These are phyloP conservation scores for Sapria himalayana DNA, from an alignment of 345 rosid species.

Conservation along the genomic window DNA sequence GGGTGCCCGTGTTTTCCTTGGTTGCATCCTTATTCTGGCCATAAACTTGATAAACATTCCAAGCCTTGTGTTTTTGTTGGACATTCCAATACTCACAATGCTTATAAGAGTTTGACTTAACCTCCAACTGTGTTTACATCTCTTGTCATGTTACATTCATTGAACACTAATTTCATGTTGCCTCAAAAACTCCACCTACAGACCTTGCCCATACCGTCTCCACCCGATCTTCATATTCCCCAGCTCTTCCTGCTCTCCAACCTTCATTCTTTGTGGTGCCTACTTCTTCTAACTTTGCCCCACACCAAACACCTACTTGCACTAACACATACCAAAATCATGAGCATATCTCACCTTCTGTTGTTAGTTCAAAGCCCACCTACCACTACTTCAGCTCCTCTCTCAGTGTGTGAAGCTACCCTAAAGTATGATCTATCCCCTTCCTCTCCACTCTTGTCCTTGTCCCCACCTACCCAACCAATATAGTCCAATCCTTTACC, in stretches of 20 bases:
- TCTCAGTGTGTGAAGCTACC: too few relatives aligned
- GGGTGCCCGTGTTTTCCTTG: slow-evolving; percentile 1
- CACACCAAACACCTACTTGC: too few relatives aligned
- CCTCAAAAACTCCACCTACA: neutral
- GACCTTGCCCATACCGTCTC: neutral
- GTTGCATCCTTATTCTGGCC: neutral
- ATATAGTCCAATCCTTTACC: too few relatives aligned
- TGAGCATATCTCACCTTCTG: too few relatives aligned
- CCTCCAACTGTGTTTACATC: neutral
- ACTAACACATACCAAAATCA: too few relatives aligned
- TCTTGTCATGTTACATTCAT: neutral
- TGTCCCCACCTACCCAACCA: neutral
- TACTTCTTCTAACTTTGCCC: too few relatives aligned
- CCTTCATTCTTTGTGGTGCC: too few relatives aligned
- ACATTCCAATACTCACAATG: neutral
- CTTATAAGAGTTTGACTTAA: neutral
- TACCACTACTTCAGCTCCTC: too few relatives aligned
- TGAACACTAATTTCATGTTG: neutral
- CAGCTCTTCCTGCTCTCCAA: too few relatives aligned
- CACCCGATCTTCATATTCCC: too few relatives aligned
- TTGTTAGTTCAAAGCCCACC: too few relatives aligned
- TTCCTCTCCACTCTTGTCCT: neutral
- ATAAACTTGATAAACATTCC: neutral
- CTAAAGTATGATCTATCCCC: too few relatives aligned
- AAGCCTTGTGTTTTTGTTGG: neutral